phyloP scores from a whole-genome alignment of 495 filamentous ascomycete genomes.

The Neurospora africana region DNA sequence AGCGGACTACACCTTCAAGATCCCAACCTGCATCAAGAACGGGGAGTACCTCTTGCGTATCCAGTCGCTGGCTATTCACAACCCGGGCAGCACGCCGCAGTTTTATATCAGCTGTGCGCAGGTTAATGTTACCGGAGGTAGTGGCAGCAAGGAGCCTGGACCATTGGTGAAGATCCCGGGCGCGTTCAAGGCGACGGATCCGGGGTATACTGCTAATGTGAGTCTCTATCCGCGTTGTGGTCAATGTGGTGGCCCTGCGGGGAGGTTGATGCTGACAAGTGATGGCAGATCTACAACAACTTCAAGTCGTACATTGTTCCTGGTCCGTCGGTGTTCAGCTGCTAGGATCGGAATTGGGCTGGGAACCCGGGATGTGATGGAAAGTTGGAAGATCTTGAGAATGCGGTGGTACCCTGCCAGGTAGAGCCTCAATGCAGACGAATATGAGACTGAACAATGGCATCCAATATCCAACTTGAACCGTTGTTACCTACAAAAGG shows the following conservation, averaged over 20 bases:
- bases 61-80: conserved; percentile 53
- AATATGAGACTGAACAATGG: not conserved
- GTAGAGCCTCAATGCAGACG: not conserved
- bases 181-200: conserved; percentile 43
- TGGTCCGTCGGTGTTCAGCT: conserved; percentile 31
- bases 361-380: not conserved
- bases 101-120: conserved; percentile 52
- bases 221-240: too few species aligned
- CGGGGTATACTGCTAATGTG: conserved; percentile 40
- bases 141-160: conserved; percentile 32
- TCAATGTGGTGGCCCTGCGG: too few species aligned
- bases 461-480: not conserved
- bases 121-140: conserved; percentile 42
- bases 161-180: conserved; percentile 43
- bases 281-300: conserved; percentile 37
- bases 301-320: conserved; percentile 41
- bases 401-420: not conserved
- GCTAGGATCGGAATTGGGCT: not conserved
- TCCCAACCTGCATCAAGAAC: conserved; percentile 41
- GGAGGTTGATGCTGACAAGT: not conserved
- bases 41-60: conserved; percentile 55
- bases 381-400: not conserved
- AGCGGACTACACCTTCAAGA: conserved; percentile 39
- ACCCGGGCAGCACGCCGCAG: conserved; percentile 38
- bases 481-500: not conserved